Evolutionary conservation across 495 filamentous ascomycete genomes (phyloP), one percentile per base, ranked within the genome.

Genomic region (Tricharina praecox): DNA sequence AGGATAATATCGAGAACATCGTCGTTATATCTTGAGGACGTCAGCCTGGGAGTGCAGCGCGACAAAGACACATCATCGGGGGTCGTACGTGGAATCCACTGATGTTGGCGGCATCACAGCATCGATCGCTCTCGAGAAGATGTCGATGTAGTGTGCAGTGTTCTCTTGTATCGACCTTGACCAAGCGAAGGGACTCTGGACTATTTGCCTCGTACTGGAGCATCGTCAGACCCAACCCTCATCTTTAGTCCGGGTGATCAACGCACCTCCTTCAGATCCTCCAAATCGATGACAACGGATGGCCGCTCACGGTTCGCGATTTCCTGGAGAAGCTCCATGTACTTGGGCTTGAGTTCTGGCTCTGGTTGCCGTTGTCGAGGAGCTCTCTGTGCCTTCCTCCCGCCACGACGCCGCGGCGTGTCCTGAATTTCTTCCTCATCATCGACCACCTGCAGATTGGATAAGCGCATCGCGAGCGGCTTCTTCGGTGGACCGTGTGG

Each of bases 1-100:
- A 93, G 87, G 53, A 97, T 83, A 23, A 96, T 81, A 65, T 97
- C 90, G 20, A 97, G 71, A 13, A 97, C 92, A 62, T 97, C 90
- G 54, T 94, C 86, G 63, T 95, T 95, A 69, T 92, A 95, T 32
- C 81, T 85, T 53, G 3, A 20, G 3, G 10, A 9, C 24, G 18
- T 44, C 23, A 39, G 18, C 45, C 45, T 48, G 32, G 50, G 49
- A n/a, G n/a, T n/a, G 16, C 23, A 48, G 13, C 9, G 37, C 15
- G 61, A 49, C 18, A 8, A 21, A 36, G 23, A 40, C 11, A 56
- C 48, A 23, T 34, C 32, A 38, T 42, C 32, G 40, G 24, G 16
- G 20, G 39, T 53, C 79, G 43, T 77, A 86, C 76, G 77, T 81
- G 52, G 87, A 70, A 50, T 90, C 83, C 38, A 68, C 72, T 3